phyloP scores from a whole-genome alignment of 2,329 filamentous ascomycete species.

The Curvularia eragrostidis region DNA sequence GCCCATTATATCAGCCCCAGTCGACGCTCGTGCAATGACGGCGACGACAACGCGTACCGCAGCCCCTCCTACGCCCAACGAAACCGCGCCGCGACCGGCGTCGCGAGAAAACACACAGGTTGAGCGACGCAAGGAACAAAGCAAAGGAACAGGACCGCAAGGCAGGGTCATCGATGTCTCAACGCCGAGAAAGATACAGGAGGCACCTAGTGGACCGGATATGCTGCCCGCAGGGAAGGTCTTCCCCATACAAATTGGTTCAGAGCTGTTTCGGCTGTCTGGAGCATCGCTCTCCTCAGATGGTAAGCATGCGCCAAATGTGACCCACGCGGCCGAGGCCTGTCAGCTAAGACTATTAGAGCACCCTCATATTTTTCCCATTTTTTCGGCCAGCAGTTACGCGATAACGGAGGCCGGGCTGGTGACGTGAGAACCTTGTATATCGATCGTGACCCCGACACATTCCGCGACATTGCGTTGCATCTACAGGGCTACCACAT shows the following conservation, averaged over 20 bases:
- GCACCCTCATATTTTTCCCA: slow-evolving; percentile 96
- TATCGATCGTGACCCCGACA: slow-evolving; percentile 90
- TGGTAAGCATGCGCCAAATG: slow-evolving; percentile 59
- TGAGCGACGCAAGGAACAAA: slow-evolving; percentile 33
- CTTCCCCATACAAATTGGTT: slow-evolving; percentile 74
- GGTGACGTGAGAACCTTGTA: slow-evolving; percentile 78
- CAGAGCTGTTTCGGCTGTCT: slow-evolving; percentile 71
- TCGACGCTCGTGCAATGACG: slow-evolving; percentile 27
- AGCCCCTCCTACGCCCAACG: slow-evolving; percentile 22
- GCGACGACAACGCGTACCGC: slow-evolving; percentile 30
- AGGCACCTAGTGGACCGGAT: slow-evolving; percentile 33
- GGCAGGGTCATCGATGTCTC: slow-evolving; percentile 46
- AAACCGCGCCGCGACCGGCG: slow-evolving; percentile 20
- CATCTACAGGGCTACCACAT: slow-evolving; percentile 93
- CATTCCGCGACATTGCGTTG: slow-evolving; percentile 86
- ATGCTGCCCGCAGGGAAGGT: slow-evolving; percentile 73
- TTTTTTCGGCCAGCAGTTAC: slow-evolving; percentile 86
- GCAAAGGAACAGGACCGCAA: slow-evolving; percentile 44
- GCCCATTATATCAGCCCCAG: slow-evolving; percentile 26
- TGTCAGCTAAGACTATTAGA: slow-evolving; percentile 62
- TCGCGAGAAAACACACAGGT: slow-evolving; percentile 25
- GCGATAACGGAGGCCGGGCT: slow-evolving; percentile 66
- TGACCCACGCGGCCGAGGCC: neutral
- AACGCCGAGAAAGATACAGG: slow-evolving; percentile 38
- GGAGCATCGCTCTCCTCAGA: slow-evolving; percentile 75